Base-by-base conservation (phyloP, 768 basidiomycete species). In the Chlorophyllum brunneum region DNA sequence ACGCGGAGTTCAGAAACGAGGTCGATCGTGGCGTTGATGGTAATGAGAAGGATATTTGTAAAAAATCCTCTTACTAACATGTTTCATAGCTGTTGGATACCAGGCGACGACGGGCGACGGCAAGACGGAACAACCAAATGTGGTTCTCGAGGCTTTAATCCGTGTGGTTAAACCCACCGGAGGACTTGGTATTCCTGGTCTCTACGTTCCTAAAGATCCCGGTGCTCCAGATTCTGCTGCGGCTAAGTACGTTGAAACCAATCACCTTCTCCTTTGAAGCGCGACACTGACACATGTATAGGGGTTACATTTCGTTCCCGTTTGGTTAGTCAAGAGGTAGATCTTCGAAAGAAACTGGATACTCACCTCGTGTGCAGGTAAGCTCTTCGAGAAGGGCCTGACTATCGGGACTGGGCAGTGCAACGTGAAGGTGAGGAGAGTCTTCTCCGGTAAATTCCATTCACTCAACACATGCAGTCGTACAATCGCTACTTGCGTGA, bases 331-430 rank as follows among this genome's bases (percentile, higher is more conserved):
- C 22, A 11, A 44, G 10, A 18, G 27, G 5, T 8, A 22, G 23
- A 5, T 3, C 11, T 16, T 4, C 26, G 9, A 30, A 18, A 23
- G 5, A 8, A 29, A 22, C n/a, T n/a, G n/a, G n/a, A 30, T 18
- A 15, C 43, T 52, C 27, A 56, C 64, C 58, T 65, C 13, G 39
- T 37, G 15, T 22, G 15, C 26, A 65, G 64, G 64, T 4, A 75
- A 76, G 59, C 59, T 80, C 7, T 81, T 81, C 59, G 79, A 80
- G 66, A 81, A 80, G 56, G 79, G 78, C 0, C 61, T 81, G n/a
- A 69, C 68, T 2, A 45, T 81, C 23, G 79, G 77, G 5, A 80
- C 79, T 7, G 78, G 79, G 1, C 78, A 80, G 64, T 80, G 78
- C 62, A 80, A 80, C 53, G 77, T 78, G 56, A 79, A 80, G 71